Evolutionary conservation across 208 protist genomes (phyloP).

Genomic region (Leishmania aethiopica): DNA sequence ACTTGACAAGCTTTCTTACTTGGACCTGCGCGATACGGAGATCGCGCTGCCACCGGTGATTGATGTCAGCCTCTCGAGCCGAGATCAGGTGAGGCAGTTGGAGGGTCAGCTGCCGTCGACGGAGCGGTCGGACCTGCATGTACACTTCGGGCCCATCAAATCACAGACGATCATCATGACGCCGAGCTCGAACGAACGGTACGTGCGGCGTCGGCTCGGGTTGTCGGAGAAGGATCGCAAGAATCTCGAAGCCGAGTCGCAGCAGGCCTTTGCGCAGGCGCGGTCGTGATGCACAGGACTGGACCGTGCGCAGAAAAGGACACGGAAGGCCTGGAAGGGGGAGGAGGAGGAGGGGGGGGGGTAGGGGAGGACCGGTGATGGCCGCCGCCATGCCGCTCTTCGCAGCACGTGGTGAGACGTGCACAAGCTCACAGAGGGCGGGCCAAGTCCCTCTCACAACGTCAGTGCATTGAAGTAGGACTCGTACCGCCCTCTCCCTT

Average conservation of each 20-base stretch:
- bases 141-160: slow-evolving; percentile 74
- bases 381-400: not conserved
- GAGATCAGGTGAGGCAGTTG: slow-evolving; percentile 56
- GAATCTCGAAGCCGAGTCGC: slow-evolving; percentile 15
- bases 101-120: slow-evolving; percentile 60
- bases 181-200: slow-evolving; percentile 65
- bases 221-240: slow-evolving; percentile 48
- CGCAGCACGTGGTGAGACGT: not conserved
- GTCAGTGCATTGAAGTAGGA: not conserved
- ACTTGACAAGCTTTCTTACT: slow-evolving; percentile 74
- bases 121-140: slow-evolving; percentile 69
- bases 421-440: not conserved
- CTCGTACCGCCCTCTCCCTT: not conserved
- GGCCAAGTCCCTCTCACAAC: not conserved
- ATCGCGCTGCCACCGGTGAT: slow-evolving; percentile 81
- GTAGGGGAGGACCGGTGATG: not conserved
- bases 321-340: not conserved
- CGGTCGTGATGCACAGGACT: not conserved
- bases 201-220: slow-evolving; percentile 73
- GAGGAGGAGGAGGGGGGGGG: no score
- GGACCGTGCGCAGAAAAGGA: not conserved
- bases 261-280: not conserved
- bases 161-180: slow-evolving; percentile 85
- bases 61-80: slow-evolving; percentile 64
- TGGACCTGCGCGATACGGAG: slow-evolving; percentile 76